phyloP scores from a whole-genome alignment of 306 rosid genomes.

The Carpinus fangiana region DNA sequence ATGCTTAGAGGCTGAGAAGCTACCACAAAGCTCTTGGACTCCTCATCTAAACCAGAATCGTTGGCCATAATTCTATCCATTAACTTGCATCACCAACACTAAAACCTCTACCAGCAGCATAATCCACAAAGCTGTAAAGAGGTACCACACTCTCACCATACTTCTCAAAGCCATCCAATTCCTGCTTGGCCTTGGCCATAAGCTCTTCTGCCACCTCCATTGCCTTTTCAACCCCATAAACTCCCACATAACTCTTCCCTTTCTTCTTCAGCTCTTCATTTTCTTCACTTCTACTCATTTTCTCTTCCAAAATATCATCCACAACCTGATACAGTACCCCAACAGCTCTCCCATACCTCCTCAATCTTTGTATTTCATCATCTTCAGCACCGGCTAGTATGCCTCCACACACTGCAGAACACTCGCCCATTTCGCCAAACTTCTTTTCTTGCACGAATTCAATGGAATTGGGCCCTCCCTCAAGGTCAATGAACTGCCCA shows the following conservation, averaged over 20 bases:
- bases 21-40: no score
- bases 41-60: no score
- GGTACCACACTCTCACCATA: slow-evolving; percentile 71
- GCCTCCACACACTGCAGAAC: slow-evolving; percentile 95
- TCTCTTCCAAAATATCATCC: slow-evolving; percentile 68
- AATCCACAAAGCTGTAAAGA: slow-evolving; percentile 89
- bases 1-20: not conserved
- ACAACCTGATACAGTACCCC: slow-evolving; percentile 78
- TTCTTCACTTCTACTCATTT: slow-evolving; percentile 26
- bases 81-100: slow-evolving; percentile 44
- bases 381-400: slow-evolving; percentile 79
- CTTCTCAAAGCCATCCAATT: slow-evolving; percentile 79
- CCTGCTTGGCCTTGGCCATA: slow-evolving; percentile 66
- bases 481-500: slow-evolving; percentile 88
- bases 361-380: slow-evolving; percentile 72
- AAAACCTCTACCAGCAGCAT: slow-evolving; percentile 83
- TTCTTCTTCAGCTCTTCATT: slow-evolving; percentile 32
- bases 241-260: slow-evolving; percentile 67
- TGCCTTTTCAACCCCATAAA: slow-evolving; percentile 82
- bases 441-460: slow-evolving; percentile 87
- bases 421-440: slow-evolving; percentile 92
- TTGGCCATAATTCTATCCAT: slow-evolving; percentile 1
- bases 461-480: slow-evolving; percentile 64
- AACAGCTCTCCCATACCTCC: slow-evolving; percentile 87
- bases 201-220: slow-evolving; percentile 75